These are phyloP conservation scores for Geum urbanum DNA, from an alignment of 306 rosid genomes.

Conservation along the genomic window DNA sequence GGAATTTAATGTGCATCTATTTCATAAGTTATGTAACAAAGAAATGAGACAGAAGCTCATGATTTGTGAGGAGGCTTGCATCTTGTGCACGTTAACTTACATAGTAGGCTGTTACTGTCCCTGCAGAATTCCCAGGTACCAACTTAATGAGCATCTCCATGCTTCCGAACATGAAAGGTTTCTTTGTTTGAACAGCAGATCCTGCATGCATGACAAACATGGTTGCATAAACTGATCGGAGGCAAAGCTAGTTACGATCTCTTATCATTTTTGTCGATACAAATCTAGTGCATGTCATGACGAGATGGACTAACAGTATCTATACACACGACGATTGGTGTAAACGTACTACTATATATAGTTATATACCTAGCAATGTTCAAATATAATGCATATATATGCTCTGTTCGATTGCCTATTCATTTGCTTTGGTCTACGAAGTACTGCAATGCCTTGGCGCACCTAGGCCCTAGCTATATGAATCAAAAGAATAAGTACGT, in stretches of 20 bases:
- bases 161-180: constrained; percentile 65
- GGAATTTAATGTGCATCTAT: neutral
- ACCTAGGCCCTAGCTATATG: neutral
- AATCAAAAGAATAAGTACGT: neutral
- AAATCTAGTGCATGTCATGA: neutral
- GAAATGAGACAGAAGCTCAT: neutral
- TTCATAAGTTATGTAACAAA: neutral
- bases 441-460: neutral
- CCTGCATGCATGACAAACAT: constrained; percentile 49
- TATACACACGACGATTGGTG: too few relatives aligned
- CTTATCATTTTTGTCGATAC: too few relatives aligned
- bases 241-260: neutral
- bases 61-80: neutral
- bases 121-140: constrained; percentile 71
- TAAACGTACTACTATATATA: too few relatives aligned
- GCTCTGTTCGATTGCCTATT: neutral
- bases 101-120: constrained; percentile 75
- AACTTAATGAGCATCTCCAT: constrained; percentile 64
- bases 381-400: neutral
- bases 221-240: constrained; percentile 1
- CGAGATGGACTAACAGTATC: neutral
- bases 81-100: constrained; percentile 37
- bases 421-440: neutral
- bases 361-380: too few relatives aligned
- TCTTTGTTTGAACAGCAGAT: constrained; percentile 70